A percentile compares a stretch with the other conserved stretches of the same genome.
These are phyloP conservation scores for Puccinellia tenuiflora DNA, from an alignment of 176 grass and related monocot genomes.

Conservation along the genomic window DNA sequence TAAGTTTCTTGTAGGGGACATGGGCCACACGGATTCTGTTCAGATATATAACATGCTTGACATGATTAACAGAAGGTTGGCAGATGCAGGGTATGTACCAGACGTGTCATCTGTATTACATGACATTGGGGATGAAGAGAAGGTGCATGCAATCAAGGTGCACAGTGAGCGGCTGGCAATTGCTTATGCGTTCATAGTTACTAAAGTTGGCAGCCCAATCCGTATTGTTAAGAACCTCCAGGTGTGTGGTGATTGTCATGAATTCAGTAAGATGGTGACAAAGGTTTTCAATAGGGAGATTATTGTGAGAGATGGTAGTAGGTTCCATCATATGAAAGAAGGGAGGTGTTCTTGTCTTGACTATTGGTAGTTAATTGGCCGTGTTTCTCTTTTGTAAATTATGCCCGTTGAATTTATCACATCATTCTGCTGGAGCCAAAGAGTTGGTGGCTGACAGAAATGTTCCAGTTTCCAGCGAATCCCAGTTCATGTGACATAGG, in stretches of 20 bases:
- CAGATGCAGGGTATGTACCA: conserved; percentile 55
- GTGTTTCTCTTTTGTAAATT: background rate
- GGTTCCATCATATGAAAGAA: conserved; percentile 73
- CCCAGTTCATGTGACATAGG: background rate
- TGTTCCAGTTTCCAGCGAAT: background rate
- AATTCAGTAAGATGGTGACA: conserved; percentile 71
- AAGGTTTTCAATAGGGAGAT: conserved; percentile 62
- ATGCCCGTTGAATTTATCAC: background rate
- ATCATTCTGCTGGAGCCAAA: background rate
- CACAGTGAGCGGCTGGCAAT: conserved; percentile 72
- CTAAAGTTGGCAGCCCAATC: conserved; percentile 40
- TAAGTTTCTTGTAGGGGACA: conserved; percentile 66
- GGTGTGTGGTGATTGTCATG: conserved; percentile 72
- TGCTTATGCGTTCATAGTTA: conserved; percentile 62
- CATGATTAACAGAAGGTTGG: conserved; percentile 49
- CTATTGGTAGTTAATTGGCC: conserved; percentile 46
- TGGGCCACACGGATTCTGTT: conserved; percentile 43
- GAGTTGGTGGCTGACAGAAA: background rate
- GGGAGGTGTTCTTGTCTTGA: conserved; percentile 66
- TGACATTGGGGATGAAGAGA: conserved; percentile 74
- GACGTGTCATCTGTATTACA: conserved; percentile 69
- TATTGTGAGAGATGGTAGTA: conserved; percentile 64
- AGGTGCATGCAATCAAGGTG: conserved; percentile 56
- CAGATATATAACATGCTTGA: conserved; percentile 55
- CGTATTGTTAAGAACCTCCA: conserved; percentile 74